Base-by-base conservation (phyloP, 164 flowering plant genomes). In the Pachysandra terminalis region DNA sequence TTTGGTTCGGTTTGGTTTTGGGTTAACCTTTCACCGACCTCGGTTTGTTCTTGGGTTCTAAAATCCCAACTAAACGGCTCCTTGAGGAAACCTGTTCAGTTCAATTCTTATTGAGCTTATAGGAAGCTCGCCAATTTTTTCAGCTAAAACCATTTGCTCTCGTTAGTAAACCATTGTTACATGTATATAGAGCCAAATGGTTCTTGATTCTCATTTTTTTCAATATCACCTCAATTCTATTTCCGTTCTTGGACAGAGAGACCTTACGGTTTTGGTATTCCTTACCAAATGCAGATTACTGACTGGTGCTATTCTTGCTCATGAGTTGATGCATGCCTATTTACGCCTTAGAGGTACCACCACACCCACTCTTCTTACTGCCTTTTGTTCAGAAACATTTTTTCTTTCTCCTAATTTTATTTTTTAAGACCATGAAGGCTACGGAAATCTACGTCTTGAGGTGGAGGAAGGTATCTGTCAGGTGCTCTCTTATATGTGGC, bases 401-500 rank as follows among this genome's bases (percentile, higher is more conserved):
- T 15, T 32, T 7, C 7, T 32, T 32, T 1, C 51, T 45, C n/a
- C n/a, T 3, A 45, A 45, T 45, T 10, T 45, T 15, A 45, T 45
- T 15, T 40, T 26, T 28, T 21, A 24, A 62, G 10, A 49, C 15
- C 22, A 32, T 68, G 69, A 83, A 92, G 98, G 96, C 22, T 95
- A 81, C 76, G 81, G 90, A 0, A 90, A 90, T 70, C 87, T 92
- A 16, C 79, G 71, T 60, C 93, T 88, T 2, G 94, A 87, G 77
- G 90, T 92, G 64, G 98, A 95, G 78, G 98, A 91, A 83, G 98
- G 98, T 28, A 91, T 91, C 55, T 93, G 98, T 69, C 98, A 91
- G 65, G 84, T 93, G 69, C 87, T 93, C n/a, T 85, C 98, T 26
- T 77, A 84, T 74, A 84, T 90, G 92, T 95, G 97, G 98, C 96